Conservation (phyloP, 1,139 yeast species). For the Blastobotrys ciferrii region DNA sequence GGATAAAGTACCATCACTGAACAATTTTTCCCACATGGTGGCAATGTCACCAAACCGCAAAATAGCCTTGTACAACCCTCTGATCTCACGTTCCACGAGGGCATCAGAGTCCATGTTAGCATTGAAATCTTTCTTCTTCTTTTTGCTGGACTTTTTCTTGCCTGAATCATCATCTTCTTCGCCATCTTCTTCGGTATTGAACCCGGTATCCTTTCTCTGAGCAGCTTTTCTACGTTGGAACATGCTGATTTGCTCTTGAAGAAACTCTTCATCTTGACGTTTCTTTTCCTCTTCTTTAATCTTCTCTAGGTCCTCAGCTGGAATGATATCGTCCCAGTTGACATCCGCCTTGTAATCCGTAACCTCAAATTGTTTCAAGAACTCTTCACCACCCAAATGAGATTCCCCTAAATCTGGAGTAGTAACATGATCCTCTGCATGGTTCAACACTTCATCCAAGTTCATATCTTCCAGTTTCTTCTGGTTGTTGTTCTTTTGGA, state of each 20-base stretch:
- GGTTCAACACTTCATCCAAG: constrained; percentile 90
- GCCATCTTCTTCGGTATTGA: constrained; percentile 36
- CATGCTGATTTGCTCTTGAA: constrained; percentile 88
- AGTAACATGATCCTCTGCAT: constrained; percentile 96
- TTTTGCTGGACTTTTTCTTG: constrained; percentile 32
- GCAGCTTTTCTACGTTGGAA: constrained; percentile 75
- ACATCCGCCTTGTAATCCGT: constrained; percentile 98
- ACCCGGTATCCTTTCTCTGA: constrained; percentile 37
- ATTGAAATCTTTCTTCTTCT: constrained; percentile 28
- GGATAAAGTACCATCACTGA: constrained; percentile 86
- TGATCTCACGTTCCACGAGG: constrained; percentile 80
- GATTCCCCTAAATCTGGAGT: constrained; percentile 97
- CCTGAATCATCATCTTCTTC: constrained; percentile 43
- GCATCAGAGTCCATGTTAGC: constrained; percentile 49
- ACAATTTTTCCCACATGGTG: constrained; percentile 81
- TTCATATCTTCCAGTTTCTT: constrained; percentile 93
- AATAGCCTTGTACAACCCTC: constrained; percentile 82
- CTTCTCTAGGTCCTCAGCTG: constrained; percentile 85
- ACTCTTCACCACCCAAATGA: constrained; percentile 96
- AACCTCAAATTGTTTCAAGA: constrained; percentile 93
- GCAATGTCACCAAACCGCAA: constrained; percentile 78
- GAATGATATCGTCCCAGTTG: constrained; percentile 99
- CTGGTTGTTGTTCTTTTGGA: constrained; percentile 74
- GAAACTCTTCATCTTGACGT: constrained; percentile 78
- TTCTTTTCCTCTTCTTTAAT: constrained; percentile 89